A percentile compares a stretch with the other conserved stretches of the same genome.
Evolutionary conservation across 2,329 filamentous ascomycete genomes (phyloP).

Genomic region (Fusarium sp.): DNA sequence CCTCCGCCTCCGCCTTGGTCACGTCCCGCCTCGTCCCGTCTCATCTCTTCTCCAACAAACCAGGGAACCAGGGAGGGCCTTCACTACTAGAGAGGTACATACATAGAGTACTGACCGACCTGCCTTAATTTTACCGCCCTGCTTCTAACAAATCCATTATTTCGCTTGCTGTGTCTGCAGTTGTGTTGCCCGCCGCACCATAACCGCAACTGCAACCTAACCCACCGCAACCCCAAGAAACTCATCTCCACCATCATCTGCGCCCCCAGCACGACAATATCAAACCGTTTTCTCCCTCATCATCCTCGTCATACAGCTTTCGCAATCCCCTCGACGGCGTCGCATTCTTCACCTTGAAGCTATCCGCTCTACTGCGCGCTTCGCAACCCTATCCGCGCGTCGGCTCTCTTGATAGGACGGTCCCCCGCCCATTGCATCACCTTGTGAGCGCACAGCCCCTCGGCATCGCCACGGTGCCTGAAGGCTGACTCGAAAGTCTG

Average conservation of each 20-base stretch:
- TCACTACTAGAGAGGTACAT: no score
- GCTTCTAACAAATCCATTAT: not conserved
- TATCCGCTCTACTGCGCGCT: constrained; percentile 31
- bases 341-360: constrained; percentile 34
- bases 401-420: constrained; percentile 43
- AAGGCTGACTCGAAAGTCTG: constrained; percentile 59
- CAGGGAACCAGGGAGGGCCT: no score
- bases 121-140: constrained; percentile 29
- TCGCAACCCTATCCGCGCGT: constrained; percentile 45
- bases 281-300: not conserved
- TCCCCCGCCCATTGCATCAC: constrained; percentile 46
- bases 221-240: constrained; percentile 22
- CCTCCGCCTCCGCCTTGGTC: not conserved
- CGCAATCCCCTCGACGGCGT: constrained; percentile 26
- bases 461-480: constrained; percentile 53
- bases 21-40: not conserved
- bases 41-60: not conserved
- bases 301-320: constrained; percentile 13
- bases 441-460: constrained; percentile 54
- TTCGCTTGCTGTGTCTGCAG: constrained; percentile 8
- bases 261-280: constrained; percentile 9
- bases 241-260: constrained; percentile 38
- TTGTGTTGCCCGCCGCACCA: constrained; percentile 21
- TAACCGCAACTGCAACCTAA: constrained; percentile 19
- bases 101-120: constrained; percentile 5